These are phyloP conservation scores for Lepiota brunneoincarnata DNA, from an alignment of 768 basidiomycete species.

Conservation along the genomic window DNA sequence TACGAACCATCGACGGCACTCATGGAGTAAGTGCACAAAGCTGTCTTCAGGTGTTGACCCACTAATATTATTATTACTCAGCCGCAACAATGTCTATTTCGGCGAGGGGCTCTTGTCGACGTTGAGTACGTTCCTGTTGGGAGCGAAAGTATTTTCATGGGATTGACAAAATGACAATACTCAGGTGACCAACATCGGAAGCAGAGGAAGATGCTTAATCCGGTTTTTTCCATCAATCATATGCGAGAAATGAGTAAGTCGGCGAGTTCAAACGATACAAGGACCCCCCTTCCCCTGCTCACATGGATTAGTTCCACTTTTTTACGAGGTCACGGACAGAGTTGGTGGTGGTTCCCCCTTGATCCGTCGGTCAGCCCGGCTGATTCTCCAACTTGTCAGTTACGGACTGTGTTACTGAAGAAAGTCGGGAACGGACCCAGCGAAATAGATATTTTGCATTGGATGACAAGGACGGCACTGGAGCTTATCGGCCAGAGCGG, in stretches of 20 bases:
- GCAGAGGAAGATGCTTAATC: constrained; percentile 44
- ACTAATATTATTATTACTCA: constrained; percentile 9
- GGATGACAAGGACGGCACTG: constrained; percentile 28
- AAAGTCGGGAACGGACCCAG: constrained; percentile 26
- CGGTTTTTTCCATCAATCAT: constrained; percentile 40
- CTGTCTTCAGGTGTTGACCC: constrained; percentile 1
- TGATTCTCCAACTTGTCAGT: constrained; percentile 16
- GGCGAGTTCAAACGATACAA: too few species aligned
- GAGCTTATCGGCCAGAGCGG: constrained; percentile 30
- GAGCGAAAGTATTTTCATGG: background rate
- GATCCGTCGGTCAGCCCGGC: background rate
- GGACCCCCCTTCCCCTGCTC: background rate
- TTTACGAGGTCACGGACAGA: constrained; percentile 23
- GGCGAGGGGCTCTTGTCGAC: constrained; percentile 21
- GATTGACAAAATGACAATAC: background rate
- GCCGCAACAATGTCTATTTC: constrained; percentile 15
- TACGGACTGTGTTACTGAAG: constrained; percentile 20
- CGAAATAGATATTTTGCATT: constrained; percentile 22
- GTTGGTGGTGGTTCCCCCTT: constrained; percentile 7
- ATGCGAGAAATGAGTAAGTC: constrained; percentile 32
- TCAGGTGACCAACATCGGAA: constrained; percentile 37
- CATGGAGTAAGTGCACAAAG: constrained; percentile 20
- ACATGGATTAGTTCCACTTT: constrained; percentile 23
- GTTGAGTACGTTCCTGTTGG: constrained; percentile 11
- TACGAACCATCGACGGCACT: constrained; percentile 27